Conservation (phyloP, 441 rosid genomes). For the Populus hybrid region DNA sequence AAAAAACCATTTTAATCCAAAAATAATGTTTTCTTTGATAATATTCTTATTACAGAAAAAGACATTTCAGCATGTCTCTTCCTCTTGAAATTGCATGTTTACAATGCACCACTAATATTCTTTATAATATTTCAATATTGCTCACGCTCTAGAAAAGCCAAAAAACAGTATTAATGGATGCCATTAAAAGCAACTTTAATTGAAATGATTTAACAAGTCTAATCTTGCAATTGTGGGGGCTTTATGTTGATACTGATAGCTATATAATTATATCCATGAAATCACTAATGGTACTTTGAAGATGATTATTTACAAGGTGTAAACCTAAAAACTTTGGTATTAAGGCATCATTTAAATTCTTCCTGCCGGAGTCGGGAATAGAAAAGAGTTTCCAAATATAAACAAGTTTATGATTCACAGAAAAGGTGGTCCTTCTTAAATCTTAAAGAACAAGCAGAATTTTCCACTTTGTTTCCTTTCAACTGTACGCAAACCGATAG, state of each 20-base stretch:
- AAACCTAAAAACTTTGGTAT: not conserved
- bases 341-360: constrained; percentile 19
- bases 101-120: not conserved
- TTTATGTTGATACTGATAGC: not conserved
- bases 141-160: constrained; percentile 1
- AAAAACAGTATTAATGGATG: not conserved
- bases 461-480: not conserved
- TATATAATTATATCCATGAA: not conserved
- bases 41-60: too few species aligned
- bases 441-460: constrained; percentile 19
- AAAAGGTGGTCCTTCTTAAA: constrained; percentile 9
- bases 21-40: too few species aligned
- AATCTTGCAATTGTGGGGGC: too few species aligned
- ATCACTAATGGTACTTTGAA: not conserved
- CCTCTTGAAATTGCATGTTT: not conserved
- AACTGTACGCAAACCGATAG: constrained; percentile 10
- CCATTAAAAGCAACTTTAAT: constrained; percentile 3
- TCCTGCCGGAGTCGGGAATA: constrained; percentile 21
- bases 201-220: not conserved
- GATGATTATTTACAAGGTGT: not conserved
- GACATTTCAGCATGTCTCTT: not conserved
- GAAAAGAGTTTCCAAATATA: constrained; percentile 20
- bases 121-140: not conserved
- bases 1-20: too few species aligned
- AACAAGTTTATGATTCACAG: constrained; percentile 26